phyloP scores from a whole-genome alignment of 306 rosid species.

The Ormosia emarginata region DNA sequence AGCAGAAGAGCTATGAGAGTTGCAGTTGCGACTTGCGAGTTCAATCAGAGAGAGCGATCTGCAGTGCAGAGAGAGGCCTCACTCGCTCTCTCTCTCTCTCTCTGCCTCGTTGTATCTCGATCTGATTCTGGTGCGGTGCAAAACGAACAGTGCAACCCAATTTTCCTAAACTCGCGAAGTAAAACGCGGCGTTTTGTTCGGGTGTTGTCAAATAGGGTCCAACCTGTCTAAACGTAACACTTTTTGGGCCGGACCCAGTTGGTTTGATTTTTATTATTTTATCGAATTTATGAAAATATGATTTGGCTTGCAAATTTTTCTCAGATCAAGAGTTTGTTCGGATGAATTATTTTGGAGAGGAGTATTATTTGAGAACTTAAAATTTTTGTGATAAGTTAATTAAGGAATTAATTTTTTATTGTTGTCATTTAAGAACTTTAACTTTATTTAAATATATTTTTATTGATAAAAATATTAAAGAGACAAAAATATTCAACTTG shows the following conservation, averaged over 20 bases:
- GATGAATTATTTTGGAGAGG: too few species aligned
- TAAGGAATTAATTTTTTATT: too few species aligned
- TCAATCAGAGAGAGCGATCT: not conserved
- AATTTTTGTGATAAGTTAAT: too few species aligned
- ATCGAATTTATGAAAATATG: too few species aligned
- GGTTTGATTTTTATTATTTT: too few species aligned
- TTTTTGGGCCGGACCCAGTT: not conserved
- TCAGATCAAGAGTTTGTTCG: too few species aligned
- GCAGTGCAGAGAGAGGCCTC: not conserved
- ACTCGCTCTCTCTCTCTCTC: not conserved
- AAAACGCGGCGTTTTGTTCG: not conserved
- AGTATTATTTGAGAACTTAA: too few species aligned
- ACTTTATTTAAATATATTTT: too few species aligned
- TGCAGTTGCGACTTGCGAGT: not conserved
- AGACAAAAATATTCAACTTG: too few species aligned
- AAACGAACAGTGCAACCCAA: not conserved
- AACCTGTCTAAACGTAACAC: not conserved
- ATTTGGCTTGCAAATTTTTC: too few species aligned
- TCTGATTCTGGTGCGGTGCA: constrained; percentile 11
- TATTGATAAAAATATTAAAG: too few species aligned
- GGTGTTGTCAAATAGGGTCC: not conserved
- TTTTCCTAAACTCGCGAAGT: not conserved
- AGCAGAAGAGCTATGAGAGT: not conserved
- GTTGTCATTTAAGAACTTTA: too few species aligned
- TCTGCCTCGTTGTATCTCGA: not conserved